These are phyloP conservation scores for Sporisorium exsertum DNA, from an alignment of 1,284 basidiomycete species.

Conservation along the genomic window DNA sequence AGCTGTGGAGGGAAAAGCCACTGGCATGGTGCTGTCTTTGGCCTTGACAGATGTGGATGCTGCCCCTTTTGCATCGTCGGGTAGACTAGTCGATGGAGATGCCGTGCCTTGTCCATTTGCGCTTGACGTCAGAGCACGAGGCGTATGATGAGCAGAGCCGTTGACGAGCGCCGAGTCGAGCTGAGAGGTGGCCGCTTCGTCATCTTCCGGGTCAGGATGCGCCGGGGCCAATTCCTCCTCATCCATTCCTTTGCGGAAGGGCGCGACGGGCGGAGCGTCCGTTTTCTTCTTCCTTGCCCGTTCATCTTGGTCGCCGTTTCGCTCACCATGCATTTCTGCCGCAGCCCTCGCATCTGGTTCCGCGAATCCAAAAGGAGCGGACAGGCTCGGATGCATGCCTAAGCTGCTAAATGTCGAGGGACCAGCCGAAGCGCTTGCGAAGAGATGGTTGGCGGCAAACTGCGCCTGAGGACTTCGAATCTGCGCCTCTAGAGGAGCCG, in stretches of 20 bases:
- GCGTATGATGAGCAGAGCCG: constrained; percentile 2
- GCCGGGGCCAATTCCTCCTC: constrained; percentile 50
- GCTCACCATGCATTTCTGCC: constrained; percentile 1
- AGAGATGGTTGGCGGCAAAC: constrained; percentile 64
- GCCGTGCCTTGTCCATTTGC: background rate
- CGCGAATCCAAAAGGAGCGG: constrained; percentile 18
- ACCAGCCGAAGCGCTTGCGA: constrained; percentile 48
- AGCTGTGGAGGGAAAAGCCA: constrained; percentile 32
- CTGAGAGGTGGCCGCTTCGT: constrained; percentile 19
- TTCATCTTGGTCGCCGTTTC: background rate
- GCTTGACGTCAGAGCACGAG: constrained; percentile 5
- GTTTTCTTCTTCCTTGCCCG: constrained; percentile 19
- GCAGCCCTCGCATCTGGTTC: constrained; percentile 16
- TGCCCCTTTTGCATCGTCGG: background rate
- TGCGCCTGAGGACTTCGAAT: constrained; percentile 57
- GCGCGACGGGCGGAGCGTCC: constrained; percentile 44
- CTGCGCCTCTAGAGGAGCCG: constrained; percentile 68
- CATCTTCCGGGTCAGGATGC: constrained; percentile 38
- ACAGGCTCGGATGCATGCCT: constrained; percentile 20
- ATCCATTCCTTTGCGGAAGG: constrained; percentile 58
- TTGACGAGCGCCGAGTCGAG: constrained; percentile 13
- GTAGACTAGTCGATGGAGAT: constrained; percentile 9
- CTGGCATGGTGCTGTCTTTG: constrained; percentile 7
- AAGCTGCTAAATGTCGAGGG: constrained; percentile 27
- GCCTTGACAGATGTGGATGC: constrained; percentile 6